Evolutionary conservation across 257 asterid species (phyloP).

Genomic region (Gentiana macrophylla): DNA sequence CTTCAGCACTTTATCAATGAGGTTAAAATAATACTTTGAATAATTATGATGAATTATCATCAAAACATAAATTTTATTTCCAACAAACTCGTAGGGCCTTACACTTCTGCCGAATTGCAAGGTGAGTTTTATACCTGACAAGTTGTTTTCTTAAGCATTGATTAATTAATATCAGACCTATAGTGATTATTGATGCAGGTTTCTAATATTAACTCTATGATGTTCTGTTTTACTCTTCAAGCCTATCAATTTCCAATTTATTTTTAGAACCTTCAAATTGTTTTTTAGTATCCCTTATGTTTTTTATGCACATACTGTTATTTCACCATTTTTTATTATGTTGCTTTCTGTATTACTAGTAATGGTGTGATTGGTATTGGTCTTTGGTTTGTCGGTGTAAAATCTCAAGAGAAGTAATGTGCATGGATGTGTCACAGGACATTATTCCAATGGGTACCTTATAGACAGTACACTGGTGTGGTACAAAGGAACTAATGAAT

Average conservation of each 20-base stretch:
- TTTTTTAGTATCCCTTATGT: neutral
- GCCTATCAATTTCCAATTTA: conserved; percentile 11
- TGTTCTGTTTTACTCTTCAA: conserved; percentile 13
- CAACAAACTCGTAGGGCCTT: conserved; percentile 72
- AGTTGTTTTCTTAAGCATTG: neutral
- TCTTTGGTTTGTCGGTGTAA: too few species aligned
- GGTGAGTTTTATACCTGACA: conserved; percentile 31
- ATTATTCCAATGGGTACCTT: conserved; percentile 70
- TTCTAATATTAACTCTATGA: conserved; percentile 8
- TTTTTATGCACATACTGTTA: neutral
- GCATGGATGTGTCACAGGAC: conserved; percentile 34
- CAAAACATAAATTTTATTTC: neutral
- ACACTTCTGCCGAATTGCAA: conserved; percentile 63
- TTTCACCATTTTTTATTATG: too few species aligned
- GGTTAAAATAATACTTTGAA: too few species aligned
- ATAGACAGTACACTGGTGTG: conserved; percentile 60
- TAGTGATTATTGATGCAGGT: neutral
- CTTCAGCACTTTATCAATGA: too few species aligned
- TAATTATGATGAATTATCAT: too few species aligned
- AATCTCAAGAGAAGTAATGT: too few species aligned
- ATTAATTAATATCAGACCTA: neutral
- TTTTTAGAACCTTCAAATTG: conserved; percentile 5
- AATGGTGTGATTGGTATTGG: too few species aligned
- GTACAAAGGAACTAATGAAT: conserved; percentile 68
- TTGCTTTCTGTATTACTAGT: too few species aligned